Evolutionary conservation across 805 yeast species (phyloP), one percentile per base, ranked within the genome.

Genomic region (Candida palmyrensis): DNA sequence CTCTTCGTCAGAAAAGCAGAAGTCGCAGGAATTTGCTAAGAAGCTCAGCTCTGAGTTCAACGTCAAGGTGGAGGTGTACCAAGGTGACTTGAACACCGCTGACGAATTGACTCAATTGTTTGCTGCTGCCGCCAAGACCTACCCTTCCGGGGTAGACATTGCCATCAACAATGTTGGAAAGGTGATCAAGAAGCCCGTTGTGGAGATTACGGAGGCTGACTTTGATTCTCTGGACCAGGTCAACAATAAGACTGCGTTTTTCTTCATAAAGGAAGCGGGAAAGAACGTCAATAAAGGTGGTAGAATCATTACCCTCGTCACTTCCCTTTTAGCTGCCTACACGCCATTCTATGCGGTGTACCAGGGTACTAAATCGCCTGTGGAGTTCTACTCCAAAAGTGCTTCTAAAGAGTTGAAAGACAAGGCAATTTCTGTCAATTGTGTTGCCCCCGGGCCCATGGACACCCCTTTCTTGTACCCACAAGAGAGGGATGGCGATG

Each of bases 151-250:
- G 1, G 58, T 75, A 41, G 82, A 79, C 45, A 66, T 74, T 48
- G 85, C 84, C n/a, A 63, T 79, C 45, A 78, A 78, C 58, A 77
- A 75, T 42, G 79, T 77, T 25, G 86, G 86, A 33, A 73, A 57
- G 66, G 85, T 79, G 15, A 59, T 79, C 52, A 77, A 79, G 63
- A 79, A 79, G 50, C 73, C 76, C 23, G 45, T 78, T 32, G 56
- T 55, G 21, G 77, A 75, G n/a, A 59, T 69, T 37, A 38, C 72
- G n/a, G 68, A 72, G 34, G 63, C 56, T 18, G 85, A 79, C 47
- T 79, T 59, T 45, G 81, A 75, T 41, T 38, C 43, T 16, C 67
- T 79, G 79, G 68, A 69, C 43, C 48, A 53, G 22, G 53, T 68
- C 51, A 79, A 79, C 63, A 62, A 77, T 45, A 77, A 71, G 47